Evolutionary conservation across 2,329 filamentous ascomycete species (phyloP).

Genomic region (Aspergillus phoenicis): DNA sequence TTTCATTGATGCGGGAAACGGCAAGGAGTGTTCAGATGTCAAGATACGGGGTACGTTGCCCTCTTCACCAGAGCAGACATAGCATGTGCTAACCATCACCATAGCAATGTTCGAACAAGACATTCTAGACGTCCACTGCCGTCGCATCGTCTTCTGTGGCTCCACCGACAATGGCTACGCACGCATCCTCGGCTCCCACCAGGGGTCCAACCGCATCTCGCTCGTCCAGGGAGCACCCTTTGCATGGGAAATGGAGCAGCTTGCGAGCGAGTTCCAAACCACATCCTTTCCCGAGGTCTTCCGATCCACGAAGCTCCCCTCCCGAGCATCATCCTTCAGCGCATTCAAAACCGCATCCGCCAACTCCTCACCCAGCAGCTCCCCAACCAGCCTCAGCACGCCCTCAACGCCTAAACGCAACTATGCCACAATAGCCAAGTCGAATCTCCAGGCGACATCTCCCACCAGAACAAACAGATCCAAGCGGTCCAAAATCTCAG

Average conservation of each 20-base stretch:
- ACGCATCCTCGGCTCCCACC: constrained; percentile 41
- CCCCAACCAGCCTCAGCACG: constrained; percentile 1
- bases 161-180: constrained; percentile 49
- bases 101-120: constrained; percentile 37
- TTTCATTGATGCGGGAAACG: constrained; percentile 47
- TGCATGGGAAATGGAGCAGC: constrained; percentile 37
- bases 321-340: constrained; percentile 9
- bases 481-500: background rate
- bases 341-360: background rate
- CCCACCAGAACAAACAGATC: background rate
- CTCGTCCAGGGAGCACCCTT: constrained; percentile 44
- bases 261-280: constrained; percentile 25
- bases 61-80: background rate
- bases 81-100: background rate
- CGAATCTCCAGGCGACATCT: background rate
- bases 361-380: background rate
- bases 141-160: constrained; percentile 46
- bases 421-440: constrained; percentile 19
- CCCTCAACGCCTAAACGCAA: constrained; percentile 18
- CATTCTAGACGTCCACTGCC: constrained; percentile 44
- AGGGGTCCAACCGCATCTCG: constrained; percentile 35
- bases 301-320: constrained; percentile 13
- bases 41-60: constrained; percentile 43
- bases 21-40: constrained; percentile 48
- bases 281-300: constrained; percentile 19